Base-by-base conservation (phyloP, 1,284 basidiomycete genomes). In the Leccinum ponderosum region DNA sequence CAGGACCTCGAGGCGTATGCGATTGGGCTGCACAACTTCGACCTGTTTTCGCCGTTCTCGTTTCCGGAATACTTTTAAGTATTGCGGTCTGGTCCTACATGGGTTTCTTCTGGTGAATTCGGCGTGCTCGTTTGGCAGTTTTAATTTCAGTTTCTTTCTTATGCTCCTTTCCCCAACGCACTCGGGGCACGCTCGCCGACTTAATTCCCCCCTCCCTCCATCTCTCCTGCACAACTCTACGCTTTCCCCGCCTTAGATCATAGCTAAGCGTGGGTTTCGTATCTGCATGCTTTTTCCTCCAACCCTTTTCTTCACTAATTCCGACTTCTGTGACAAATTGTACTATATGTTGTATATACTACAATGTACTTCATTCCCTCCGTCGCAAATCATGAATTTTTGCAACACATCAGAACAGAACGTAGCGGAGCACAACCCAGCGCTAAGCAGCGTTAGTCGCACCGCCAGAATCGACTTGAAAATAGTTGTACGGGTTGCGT, bases 1-100 rank as follows among this genome's bases (percentile, higher is more conserved):
- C 69, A 67, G 50, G 71, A 69, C 17, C 72, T 74, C 31, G 71
- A 74, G 44, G 69, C 69, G 9, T 73, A 75, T 57, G 62, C 69
- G 9, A 68, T 73, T 6, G 73, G 71, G 35, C 62, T 75, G 20
- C 63, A 73, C 22, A 61, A 69, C 22, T 62, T 67, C 11, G 67
- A 73, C 50, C 20, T 71, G 6, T 62, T 71, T 53, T 76, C 80
- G 3, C 57, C 67, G 0, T 62, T 64, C 42, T 8, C 59, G 8
- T 71, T 69, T 15, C 60, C 66, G 20, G 67, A 68, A 20, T 61
- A 68, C 35, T 66, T 52, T 37, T 66, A 57, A 66, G 14, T 47
- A 14, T 47, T 9, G 37, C 15, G 37, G 37, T n/a, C 15, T 39
- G 37, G 37, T 39, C 37, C 15, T 39, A 15, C 37, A 39, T n/a